Evolutionary conservation across 2,329 filamentous ascomycete species (phyloP).

Genomic region (Colletotrichum sp.): DNA sequence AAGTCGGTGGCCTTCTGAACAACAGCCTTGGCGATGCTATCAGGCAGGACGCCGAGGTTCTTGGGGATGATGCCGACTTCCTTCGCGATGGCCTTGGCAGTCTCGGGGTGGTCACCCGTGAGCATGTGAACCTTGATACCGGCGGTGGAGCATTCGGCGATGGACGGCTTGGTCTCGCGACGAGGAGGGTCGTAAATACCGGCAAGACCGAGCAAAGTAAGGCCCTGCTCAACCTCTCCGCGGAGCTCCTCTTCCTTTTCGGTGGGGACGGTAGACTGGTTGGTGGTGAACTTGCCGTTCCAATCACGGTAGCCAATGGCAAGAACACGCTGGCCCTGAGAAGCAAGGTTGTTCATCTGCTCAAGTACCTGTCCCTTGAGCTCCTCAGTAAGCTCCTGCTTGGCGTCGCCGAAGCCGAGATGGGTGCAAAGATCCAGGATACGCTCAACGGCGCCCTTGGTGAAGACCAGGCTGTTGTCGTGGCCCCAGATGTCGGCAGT

Average conservation of each 20-base stretch:
- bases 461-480: constrained; percentile 59
- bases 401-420: constrained; percentile 46
- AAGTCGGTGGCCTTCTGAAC: constrained; percentile 81
- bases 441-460: constrained; percentile 68
- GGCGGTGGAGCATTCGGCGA: constrained; percentile 72
- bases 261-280: constrained; percentile 32
- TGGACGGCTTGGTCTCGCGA: constrained; percentile 76
- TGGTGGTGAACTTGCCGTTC: constrained; percentile 52
- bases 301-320: constrained; percentile 70
- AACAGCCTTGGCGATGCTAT: constrained; percentile 68
- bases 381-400: constrained; percentile 54
- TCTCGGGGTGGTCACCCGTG: constrained; percentile 82
- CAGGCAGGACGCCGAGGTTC: constrained; percentile 63
- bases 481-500: constrained; percentile 41
- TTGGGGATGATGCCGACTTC: constrained; percentile 79
- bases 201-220: constrained; percentile 80
- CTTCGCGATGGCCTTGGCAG: constrained; percentile 77
- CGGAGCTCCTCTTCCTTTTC: constrained; percentile 50
- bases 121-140: constrained; percentile 85
- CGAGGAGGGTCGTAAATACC: constrained; percentile 89
- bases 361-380: constrained; percentile 54
- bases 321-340: constrained; percentile 74
- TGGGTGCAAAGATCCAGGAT: constrained; percentile 61
- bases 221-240: constrained; percentile 66
- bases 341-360: constrained; percentile 65